Conservation (phyloP, 148 eudicot genomes). For the Rhododendron ovatum region DNA sequence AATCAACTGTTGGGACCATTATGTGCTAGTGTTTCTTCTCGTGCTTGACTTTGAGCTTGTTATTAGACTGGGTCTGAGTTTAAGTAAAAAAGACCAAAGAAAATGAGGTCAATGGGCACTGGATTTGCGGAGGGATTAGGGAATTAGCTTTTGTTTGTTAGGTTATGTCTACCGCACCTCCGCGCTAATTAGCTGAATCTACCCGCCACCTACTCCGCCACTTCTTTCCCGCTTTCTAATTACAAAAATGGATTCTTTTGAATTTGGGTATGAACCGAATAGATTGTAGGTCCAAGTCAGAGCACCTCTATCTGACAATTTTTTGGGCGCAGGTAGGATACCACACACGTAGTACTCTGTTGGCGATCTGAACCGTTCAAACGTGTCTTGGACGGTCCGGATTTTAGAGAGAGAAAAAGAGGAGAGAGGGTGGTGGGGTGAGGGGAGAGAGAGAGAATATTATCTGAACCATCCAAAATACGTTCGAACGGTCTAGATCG, state of each 20-base stretch:
- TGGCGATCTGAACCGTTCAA: no score
- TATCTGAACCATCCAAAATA: no score
- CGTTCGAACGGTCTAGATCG: no score
- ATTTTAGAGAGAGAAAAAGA: no score
- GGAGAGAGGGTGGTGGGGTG: no score
- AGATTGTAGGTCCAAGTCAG: neutral
- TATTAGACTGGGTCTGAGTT: neutral
- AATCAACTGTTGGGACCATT: neutral
- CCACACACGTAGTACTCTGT: no score
- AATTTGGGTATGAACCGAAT: neutral
- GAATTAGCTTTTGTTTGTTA: neutral
- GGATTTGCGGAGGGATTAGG: conserved; percentile 3
- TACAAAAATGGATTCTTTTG: neutral
- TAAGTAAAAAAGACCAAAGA: neutral
- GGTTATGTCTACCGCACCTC: neutral
- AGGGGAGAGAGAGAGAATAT: no score
- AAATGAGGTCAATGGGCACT: neutral
- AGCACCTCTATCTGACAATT: neutral
- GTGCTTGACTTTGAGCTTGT: neutral
- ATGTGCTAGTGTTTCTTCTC: neutral
- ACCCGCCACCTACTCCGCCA: conserved; percentile 9
- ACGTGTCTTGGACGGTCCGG: no score
- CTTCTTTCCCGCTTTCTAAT: neutral
- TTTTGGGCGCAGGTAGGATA: no score
- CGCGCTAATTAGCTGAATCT: conserved; percentile 12